phyloP scores from a whole-genome alignment of 257 asterid species.

The Solanum tarijense region DNA sequence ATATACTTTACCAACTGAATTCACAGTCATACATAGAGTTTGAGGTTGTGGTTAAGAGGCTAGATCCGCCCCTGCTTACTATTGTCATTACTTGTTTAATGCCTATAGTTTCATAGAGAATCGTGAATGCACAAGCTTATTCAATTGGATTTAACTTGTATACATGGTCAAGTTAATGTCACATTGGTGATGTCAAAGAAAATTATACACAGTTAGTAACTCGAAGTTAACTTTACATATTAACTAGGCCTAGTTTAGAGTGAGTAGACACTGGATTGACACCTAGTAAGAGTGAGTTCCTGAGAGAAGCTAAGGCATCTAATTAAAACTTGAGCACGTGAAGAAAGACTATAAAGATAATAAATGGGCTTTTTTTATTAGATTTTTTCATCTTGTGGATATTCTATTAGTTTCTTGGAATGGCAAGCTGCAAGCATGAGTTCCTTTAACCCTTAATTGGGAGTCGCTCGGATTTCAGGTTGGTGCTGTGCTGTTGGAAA shows the following conservation, averaged over 20 bases:
- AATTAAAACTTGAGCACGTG: neutral
- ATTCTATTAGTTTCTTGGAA: neutral
- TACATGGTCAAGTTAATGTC: neutral
- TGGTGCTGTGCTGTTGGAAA: conserved; percentile 33
- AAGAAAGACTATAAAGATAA: neutral
- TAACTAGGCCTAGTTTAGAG: neutral
- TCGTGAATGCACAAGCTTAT: neutral
- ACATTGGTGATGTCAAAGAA: neutral
- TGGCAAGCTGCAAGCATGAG: neutral
- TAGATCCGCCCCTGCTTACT: neutral
- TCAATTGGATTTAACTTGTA: neutral
- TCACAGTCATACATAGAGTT: neutral
- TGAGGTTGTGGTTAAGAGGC: neutral
- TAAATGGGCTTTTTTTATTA: neutral
- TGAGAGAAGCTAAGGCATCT: neutral
- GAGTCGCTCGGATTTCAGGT: neutral
- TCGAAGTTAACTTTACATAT: neutral
- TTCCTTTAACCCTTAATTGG: neutral
- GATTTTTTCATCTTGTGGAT: neutral
- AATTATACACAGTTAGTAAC: neutral
- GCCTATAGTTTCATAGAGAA: neutral
- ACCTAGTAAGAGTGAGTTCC: neutral
- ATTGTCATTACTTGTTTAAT: neutral
- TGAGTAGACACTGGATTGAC: neutral
- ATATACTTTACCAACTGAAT: neutral